Evolutionary conservation across 2,329 filamentous ascomycete species (phyloP).

Genomic region (Aspergillus persii): DNA sequence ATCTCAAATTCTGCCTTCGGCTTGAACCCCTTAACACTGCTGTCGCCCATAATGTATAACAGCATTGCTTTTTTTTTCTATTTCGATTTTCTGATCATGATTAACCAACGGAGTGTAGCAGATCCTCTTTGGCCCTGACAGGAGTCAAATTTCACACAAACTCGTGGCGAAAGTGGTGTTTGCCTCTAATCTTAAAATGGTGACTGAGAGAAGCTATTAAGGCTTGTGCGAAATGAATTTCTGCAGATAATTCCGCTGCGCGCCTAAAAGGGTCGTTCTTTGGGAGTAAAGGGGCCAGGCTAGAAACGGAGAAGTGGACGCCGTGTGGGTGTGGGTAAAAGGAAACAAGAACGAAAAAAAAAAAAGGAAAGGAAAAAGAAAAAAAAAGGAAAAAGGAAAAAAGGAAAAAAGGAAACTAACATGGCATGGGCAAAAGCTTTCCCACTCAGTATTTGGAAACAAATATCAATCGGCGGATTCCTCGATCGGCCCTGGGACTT

Average conservation of each 20-base stretch:
- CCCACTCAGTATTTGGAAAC: constrained; percentile 16
- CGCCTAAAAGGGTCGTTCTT: constrained; percentile 21
- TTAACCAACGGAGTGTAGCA: not conserved
- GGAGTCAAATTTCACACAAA: constrained; percentile 24
- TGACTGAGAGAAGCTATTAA: constrained; percentile 19
- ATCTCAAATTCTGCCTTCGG: constrained; percentile 14
- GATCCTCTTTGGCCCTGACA: constrained; percentile 25
- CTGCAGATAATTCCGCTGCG: constrained; percentile 28
- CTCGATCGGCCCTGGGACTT: constrained; percentile 12
- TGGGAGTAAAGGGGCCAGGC: constrained; percentile 23
- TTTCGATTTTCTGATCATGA: constrained; percentile 1
- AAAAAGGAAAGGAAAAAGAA: constrained; percentile 3
- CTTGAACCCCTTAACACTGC: constrained; percentile 27
- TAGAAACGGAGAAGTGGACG: constrained; percentile 20
- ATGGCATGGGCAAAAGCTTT: constrained; percentile 17
- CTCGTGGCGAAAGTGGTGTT: constrained; percentile 31
- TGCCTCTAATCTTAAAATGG: constrained; percentile 22
- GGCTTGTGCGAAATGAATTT: constrained; percentile 20
- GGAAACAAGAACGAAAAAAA: not conserved
- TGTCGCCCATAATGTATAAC: constrained; percentile 19
- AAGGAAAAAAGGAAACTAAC: constrained; percentile 3
- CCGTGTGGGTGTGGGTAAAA: constrained; percentile 16
- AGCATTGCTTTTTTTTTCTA: not conserved
- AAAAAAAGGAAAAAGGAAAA: not conserved
- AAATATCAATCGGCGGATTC: constrained; percentile 25